Conservation (phyloP, 192 early-diverging fungal genomes). For the Martensiomyces pterosporus region DNA sequence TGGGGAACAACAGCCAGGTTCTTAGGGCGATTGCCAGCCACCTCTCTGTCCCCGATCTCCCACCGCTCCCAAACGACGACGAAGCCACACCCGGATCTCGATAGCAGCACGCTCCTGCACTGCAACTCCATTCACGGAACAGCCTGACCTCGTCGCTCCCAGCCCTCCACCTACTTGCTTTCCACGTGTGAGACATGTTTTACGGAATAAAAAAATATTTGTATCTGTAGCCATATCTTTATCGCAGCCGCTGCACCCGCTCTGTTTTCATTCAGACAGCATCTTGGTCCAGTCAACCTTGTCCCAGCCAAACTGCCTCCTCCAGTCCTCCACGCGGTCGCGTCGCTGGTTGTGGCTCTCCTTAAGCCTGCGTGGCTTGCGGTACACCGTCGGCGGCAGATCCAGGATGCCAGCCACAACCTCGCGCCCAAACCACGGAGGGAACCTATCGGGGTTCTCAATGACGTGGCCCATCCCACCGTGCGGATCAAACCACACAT, state of each 20-base stretch:
- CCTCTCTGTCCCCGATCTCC: constrained; percentile 9
- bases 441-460: constrained; percentile 77
- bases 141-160: too few relatives aligned
- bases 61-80: constrained; percentile 1
- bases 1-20: constrained; percentile 20
- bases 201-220: background rate
- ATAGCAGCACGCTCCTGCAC: too few relatives aligned
- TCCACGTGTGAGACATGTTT: too few relatives aligned
- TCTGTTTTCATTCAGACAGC: too few relatives aligned
- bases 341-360: constrained; percentile 47
- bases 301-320: constrained; percentile 59
- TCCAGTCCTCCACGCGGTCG: constrained; percentile 54
- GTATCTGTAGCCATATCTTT: background rate
- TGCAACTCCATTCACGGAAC: too few relatives aligned
- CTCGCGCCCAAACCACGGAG: constrained; percentile 85
- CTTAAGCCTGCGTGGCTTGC: constrained; percentile 59
- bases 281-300: constrained; percentile 81
- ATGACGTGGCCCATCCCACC: constrained; percentile 94
- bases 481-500: constrained; percentile 92
- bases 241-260: too few relatives aligned
- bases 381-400: constrained; percentile 68
- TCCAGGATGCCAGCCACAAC: constrained; percentile 80
- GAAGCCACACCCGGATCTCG: background rate
- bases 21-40: constrained; percentile 35
- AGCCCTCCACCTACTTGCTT: too few relatives aligned